Conservation (phyloP, 176 grass and related monocot species). For the Phragmites australis region DNA sequence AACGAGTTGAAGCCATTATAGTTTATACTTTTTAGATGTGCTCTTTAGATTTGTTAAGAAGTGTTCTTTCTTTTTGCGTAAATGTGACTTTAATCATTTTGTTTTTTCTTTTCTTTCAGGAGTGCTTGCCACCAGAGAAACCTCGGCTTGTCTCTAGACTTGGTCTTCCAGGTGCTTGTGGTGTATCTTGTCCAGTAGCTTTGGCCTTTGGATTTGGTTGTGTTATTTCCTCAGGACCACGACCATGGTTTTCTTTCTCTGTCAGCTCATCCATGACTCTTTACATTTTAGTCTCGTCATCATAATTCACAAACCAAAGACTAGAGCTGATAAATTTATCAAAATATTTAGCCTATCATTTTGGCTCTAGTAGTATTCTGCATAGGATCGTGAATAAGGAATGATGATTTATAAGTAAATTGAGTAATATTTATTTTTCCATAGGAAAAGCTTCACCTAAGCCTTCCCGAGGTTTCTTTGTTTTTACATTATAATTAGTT, state of each 20-base stretch:
- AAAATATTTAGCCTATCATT: not conserved
- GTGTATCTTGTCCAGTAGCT: not conserved
- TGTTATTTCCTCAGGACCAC: not conserved
- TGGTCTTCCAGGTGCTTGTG: slow-evolving; percentile 81
- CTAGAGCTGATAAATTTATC: slow-evolving; percentile 7
- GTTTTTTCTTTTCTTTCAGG: slow-evolving; percentile 53
- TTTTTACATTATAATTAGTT: not conserved
- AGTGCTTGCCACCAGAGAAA: slow-evolving; percentile 75
- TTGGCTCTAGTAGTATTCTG: not conserved
- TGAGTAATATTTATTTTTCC: slow-evolving; percentile 3
- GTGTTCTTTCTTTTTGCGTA: not conserved
- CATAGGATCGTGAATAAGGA: not conserved
- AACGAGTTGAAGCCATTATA: not conserved
- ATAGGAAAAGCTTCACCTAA: not conserved
- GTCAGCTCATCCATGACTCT: not conserved
- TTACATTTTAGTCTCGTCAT: not conserved
- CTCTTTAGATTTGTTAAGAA: not conserved
- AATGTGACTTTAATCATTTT: not conserved
- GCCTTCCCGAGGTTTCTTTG: slow-evolving; percentile 11
- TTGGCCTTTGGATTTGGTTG: not conserved
- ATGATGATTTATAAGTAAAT: not conserved
- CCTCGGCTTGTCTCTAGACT: slow-evolving; percentile 84
- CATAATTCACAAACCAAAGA: slow-evolving; percentile 1
- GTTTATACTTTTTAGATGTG: slow-evolving; percentile 2
- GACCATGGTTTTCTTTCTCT: not conserved